phyloP scores from a whole-genome alignment of 2,329 filamentous ascomycete genomes.

The Colletotrichum camelliae region DNA sequence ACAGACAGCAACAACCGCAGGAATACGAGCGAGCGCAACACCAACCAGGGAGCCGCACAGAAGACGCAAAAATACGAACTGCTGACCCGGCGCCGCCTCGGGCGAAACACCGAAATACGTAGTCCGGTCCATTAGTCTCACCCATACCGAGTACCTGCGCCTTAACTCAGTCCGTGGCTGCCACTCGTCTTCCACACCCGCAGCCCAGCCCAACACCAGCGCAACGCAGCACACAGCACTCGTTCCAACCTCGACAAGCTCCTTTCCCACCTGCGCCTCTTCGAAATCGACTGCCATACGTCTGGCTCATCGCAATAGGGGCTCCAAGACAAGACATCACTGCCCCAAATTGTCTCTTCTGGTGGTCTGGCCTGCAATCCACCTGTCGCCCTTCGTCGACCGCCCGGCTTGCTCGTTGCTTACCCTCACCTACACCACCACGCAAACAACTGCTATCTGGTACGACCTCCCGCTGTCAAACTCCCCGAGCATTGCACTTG shows the following conservation, averaged over 20 bases:
- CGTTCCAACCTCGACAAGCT: background rate
- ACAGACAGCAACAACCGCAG: background rate
- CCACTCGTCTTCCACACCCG: background rate
- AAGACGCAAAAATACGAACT: background rate
- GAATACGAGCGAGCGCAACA: conserved; percentile 10
- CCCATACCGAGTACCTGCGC: background rate
- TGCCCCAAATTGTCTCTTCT: background rate
- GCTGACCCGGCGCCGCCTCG: background rate
- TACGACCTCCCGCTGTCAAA: background rate
- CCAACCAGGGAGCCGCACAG: conserved; percentile 3
- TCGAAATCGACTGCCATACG: background rate
- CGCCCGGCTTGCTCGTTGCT: background rate
- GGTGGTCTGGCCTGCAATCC: background rate
- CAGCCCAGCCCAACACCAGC: background rate
- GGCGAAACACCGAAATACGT: background rate
- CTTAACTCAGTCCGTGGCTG: background rate
- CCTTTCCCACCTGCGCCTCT: background rate
- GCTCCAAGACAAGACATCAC: conserved; percentile 2
- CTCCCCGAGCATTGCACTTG: background rate
- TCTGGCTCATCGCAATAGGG: background rate
- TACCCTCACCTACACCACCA: background rate
- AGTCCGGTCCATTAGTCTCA: background rate
- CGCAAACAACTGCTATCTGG: background rate
- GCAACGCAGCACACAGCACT: background rate
- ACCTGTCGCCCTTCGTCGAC: background rate